Evolutionary conservation across 768 basidiomycete genomes (phyloP).

Genomic region (Boletus tylopilopsis): DNA sequence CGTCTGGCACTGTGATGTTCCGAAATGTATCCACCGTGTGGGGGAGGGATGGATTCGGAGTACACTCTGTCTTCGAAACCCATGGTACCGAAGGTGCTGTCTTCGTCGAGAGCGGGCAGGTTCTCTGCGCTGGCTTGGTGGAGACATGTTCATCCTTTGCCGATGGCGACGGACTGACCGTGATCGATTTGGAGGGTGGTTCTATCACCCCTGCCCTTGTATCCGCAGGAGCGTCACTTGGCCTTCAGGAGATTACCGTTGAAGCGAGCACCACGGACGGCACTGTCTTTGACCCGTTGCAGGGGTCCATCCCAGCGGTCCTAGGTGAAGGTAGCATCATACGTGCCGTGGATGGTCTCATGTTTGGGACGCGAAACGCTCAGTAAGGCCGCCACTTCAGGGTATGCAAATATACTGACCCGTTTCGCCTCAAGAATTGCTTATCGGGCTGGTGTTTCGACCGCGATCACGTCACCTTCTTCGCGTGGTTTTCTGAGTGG

Average conservation of each 20-base stretch:
- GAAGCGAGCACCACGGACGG: slow-evolving; percentile 73
- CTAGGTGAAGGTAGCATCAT: slow-evolving; percentile 41
- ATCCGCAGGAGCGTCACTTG: slow-evolving; percentile 60
- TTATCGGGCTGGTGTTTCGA: slow-evolving; percentile 71
- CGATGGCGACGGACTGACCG: slow-evolving; percentile 4
- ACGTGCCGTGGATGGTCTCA: slow-evolving; percentile 61
- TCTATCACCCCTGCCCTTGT: slow-evolving; percentile 57
- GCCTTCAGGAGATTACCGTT: slow-evolving; percentile 61
- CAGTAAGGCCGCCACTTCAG: slow-evolving; percentile 34
- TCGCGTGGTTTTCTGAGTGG: slow-evolving; percentile 58
- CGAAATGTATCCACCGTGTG: slow-evolving; percentile 45
- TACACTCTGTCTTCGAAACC: slow-evolving; percentile 14
- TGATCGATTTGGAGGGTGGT: slow-evolving; percentile 59
- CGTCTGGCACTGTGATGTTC: slow-evolving; percentile 45
- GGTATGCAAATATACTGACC: slow-evolving; percentile 2
- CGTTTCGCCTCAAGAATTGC: slow-evolving; percentile 49
- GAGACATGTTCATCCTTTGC: slow-evolving; percentile 12
- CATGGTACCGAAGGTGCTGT: slow-evolving; percentile 30
- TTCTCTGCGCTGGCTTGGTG: slow-evolving; percentile 43
- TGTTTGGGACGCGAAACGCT: slow-evolving; percentile 49
- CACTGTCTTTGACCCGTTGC: slow-evolving; percentile 45
- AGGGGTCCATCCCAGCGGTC: slow-evolving; percentile 28
- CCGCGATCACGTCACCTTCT: slow-evolving; percentile 57
- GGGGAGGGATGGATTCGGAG: slow-evolving; percentile 20
- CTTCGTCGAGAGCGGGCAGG: slow-evolving; percentile 49